Evolutionary conservation across 129 eudicot species (phyloP), one percentile per base, ranked within the genome.

Genomic region (Kitagawia praeruptora): DNA sequence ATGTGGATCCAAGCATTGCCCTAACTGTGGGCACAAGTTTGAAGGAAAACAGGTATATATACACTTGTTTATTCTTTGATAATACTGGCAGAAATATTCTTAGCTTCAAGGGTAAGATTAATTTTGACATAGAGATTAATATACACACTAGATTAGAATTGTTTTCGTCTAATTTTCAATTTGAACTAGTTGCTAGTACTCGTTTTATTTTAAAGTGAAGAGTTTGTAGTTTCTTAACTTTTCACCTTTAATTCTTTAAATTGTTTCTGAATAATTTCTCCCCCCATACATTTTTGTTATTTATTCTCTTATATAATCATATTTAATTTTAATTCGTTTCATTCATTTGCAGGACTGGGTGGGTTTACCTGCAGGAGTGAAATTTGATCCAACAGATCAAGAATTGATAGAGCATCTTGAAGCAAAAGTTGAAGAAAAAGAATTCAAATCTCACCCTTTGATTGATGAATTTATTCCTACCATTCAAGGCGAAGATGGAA

Each of bases 281-380:
- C 8, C 8, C 45, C 0, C 8, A 6, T 42, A 42, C 7, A 42
- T 42, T 42, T 42, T 42, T 42, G 45, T 42, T 42, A 42, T 42
- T 7, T 40, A 40, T 40, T 40, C 42, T 6, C 45, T 42, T 42
- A 42, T 42, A 42, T 8, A 42, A 42, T 42, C 45, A 42, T 1
- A 44, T 8, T 4, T 31, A 31, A 31, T 31, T 53, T 23, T 21
- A 48, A 5, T 37, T 71, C 3, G 18, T 77, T 72, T 70, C 67
- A 79, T 53, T 53, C 2, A 16, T 73, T 75, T 82, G 88, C 90
- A 96, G 99, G 95, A 96, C 75, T 96, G 99, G 99, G 93, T 92
- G 70, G 99, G 99, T 81, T 87, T 96, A 84, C 99, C 99, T 82
- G 99, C 99, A 25, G 99, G 99, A 81, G 99, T 96, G 61, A 96